Evolutionary conservation across 2,329 filamentous ascomycete species (phyloP).

Genomic region (Aspergillus felis): DNA sequence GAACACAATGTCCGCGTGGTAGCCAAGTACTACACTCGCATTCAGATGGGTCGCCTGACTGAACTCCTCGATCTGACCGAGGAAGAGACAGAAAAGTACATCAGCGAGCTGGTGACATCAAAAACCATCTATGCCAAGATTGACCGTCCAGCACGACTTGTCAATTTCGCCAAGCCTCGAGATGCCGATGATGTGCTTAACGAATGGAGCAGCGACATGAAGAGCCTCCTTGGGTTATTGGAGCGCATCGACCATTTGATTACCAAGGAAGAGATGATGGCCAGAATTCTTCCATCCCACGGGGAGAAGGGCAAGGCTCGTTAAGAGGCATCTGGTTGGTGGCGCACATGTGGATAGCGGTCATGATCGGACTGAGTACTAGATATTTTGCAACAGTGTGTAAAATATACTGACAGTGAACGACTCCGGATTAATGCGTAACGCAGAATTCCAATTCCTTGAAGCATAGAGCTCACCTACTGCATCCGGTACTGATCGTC

Average conservation of each 20-base stretch:
- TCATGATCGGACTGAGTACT: conserved; percentile 6
- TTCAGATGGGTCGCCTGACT: conserved; percentile 85
- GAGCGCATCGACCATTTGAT: conserved; percentile 97
- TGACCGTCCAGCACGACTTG: conserved; percentile 84
- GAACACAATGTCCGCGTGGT: conserved; percentile 98
- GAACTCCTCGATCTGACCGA: conserved; percentile 87
- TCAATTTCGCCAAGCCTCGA: conserved; percentile 90
- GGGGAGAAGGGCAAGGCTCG: conserved; percentile 37
- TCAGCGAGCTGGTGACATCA: conserved; percentile 90
- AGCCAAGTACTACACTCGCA: conserved; percentile 97
- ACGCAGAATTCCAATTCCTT: no score
- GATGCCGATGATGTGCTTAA: conserved; percentile 96
- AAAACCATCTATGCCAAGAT: conserved; percentile 99
- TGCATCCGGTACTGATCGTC: neutral
- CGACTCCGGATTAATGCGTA: conserved; percentile 8
- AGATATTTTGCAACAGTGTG: conserved; percentile 20
- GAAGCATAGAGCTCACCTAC: no score
- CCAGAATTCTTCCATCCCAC: conserved; percentile 71
- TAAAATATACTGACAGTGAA: conserved; percentile 31
- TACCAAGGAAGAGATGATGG: conserved; percentile 99
- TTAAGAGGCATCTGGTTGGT: conserved; percentile 15
- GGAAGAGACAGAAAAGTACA: conserved; percentile 98
- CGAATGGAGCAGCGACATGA: conserved; percentile 99
- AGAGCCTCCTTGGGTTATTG: conserved; percentile 76
- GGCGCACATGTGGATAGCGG: conserved; percentile 4